Percentiles rank a stretch among this genome's conserved stretches.
phyloP scores from a whole-genome alignment of 768 basidiomycete genomes.

The Russula griseocarnosa region DNA sequence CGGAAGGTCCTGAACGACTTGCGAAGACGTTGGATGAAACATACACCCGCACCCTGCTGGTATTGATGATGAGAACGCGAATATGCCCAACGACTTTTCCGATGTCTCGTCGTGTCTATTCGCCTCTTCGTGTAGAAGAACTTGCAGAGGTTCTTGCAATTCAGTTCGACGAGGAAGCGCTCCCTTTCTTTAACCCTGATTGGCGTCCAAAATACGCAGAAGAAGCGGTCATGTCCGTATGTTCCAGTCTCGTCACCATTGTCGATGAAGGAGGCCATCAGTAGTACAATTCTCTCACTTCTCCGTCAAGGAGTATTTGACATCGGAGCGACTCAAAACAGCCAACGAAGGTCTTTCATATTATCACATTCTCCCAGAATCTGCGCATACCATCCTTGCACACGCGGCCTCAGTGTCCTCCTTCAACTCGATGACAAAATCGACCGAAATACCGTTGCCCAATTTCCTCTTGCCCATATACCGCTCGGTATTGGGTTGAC shows the following conservation, averaged over 20 bases:
- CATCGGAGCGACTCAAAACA: not conserved
- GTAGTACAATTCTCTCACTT: not conserved
- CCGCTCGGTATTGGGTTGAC: slow-evolving; percentile 6
- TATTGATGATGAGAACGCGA: not conserved
- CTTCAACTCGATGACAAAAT: not conserved
- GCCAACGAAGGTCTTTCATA: not conserved
- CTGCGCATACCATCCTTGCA: not conserved
- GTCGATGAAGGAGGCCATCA: not conserved
- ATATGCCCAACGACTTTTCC: not conserved
- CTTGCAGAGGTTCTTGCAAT: not conserved
- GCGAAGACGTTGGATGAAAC: not conserved
- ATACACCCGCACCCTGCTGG: not conserved
- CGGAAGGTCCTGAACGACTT: not conserved
- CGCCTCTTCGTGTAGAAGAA: not conserved
- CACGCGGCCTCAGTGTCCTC: not conserved
- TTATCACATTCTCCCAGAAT: not conserved
- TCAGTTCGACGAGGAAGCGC: not conserved
- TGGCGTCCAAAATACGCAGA: not conserved
- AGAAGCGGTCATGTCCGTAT: not conserved
- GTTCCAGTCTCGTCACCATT: not conserved
- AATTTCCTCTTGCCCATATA: not conserved
- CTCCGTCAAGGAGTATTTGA: not conserved
- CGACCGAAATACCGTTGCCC: not conserved
- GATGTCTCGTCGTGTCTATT: not conserved
- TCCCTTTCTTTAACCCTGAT: not conserved